These are phyloP conservation scores for Pseudogymnoascus verrucosus DNA, from an alignment of 2,329 filamentous ascomycete species.

Conservation along the genomic window DNA sequence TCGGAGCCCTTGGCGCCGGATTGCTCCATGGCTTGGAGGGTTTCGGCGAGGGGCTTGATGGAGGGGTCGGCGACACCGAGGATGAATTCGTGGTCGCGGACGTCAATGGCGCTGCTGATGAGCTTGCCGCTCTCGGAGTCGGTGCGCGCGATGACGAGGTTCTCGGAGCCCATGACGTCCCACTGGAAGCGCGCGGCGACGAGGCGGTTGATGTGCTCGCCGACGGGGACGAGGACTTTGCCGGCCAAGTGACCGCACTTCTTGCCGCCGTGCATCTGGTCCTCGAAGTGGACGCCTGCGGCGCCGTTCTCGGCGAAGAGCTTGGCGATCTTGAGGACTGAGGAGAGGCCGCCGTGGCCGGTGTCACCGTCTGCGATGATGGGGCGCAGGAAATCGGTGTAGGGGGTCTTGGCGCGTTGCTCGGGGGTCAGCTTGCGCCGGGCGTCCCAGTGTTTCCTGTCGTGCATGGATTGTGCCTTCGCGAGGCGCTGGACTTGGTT, in stretches of 20 bases:
- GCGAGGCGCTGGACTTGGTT: slow-evolving; percentile 95
- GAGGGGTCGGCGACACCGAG: slow-evolving; percentile 70
- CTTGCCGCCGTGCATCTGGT: slow-evolving; percentile 95
- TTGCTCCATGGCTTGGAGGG: slow-evolving; percentile 81
- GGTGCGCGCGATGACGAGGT: slow-evolving; percentile 87
- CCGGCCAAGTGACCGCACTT: slow-evolving; percentile 96
- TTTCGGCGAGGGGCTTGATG: slow-evolving; percentile 77
- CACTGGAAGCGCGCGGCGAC: slow-evolving; percentile 91
- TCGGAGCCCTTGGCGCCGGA: slow-evolving; percentile 68
- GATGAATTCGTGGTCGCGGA: slow-evolving; percentile 95
- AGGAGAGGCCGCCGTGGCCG: slow-evolving; percentile 84
- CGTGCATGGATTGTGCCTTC: slow-evolving; percentile 95
- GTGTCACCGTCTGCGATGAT: slow-evolving; percentile 97
- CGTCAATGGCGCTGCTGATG: slow-evolving; percentile 83
- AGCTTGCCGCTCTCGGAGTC: slow-evolving; percentile 92
- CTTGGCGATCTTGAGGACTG: slow-evolving; percentile 93
- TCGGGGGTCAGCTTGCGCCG: slow-evolving; percentile 69
- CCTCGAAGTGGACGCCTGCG: slow-evolving; percentile 93
- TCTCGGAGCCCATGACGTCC: slow-evolving; percentile 96
- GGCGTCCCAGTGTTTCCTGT: slow-evolving; percentile 88
- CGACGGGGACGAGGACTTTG: slow-evolving; percentile 87
- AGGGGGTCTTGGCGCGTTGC: slow-evolving; percentile 67
- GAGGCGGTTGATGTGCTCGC: slow-evolving; percentile 93
- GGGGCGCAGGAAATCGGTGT: slow-evolving; percentile 84
- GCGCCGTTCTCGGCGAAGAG: slow-evolving; percentile 96